A percentile compares a stretch with the other conserved stretches of the same genome.
Evolutionary conservation across 2,329 filamentous ascomycete genomes (phyloP).

Genomic region (Pseudomassariella vexata): DNA sequence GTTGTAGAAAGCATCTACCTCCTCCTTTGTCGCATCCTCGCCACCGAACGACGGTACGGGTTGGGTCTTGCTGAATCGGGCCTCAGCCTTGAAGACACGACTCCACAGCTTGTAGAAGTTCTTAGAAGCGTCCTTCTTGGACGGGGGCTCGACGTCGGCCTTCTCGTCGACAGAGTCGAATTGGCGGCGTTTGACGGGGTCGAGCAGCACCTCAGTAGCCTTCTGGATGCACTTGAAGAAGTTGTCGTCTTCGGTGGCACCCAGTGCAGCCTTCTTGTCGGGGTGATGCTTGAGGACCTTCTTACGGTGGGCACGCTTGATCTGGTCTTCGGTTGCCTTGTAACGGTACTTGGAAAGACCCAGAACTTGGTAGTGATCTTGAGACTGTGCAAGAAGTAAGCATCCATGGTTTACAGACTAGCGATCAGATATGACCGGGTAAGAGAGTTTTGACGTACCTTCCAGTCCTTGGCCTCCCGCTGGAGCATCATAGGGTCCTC

Average conservation of each 20-base stretch:
- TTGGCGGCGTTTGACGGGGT: conserved; percentile 88
- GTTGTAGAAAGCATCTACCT: conserved; percentile 96
- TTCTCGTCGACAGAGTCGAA: conserved; percentile 95
- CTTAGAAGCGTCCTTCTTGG: conserved; percentile 83
- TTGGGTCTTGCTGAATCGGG: conserved; percentile 84
- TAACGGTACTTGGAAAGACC: conserved; percentile 88
- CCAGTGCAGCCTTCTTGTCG: conserved; percentile 94
- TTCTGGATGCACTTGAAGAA: conserved; percentile 99
- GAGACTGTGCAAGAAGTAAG: conserved; percentile 49
- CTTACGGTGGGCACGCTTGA: conserved; percentile 98
- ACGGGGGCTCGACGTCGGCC: conserved; percentile 85
- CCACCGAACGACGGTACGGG: conserved; percentile 84
- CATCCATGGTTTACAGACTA: too few relatives aligned
- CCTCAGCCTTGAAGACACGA: conserved; percentile 85
- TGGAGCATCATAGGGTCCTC: conserved; percentile 91
- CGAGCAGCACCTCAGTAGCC: conserved; percentile 86
- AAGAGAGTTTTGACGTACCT: conserved; percentile 50
- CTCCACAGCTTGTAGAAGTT: conserved; percentile 96
- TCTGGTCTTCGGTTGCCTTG: conserved; percentile 93
- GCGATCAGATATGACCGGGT: too few relatives aligned
- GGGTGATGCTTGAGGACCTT: conserved; percentile 99
- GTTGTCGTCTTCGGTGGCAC: conserved; percentile 83
- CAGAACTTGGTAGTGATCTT: conserved; percentile 97
- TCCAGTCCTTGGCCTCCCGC: conserved; percentile 98
- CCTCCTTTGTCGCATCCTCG: conserved; percentile 77